A percentile compares a stretch with the other conserved stretches of the same genome.
Conservation (phyloP, 2,329 filamentous ascomycete species). For the Fusarium sp. region DNA sequence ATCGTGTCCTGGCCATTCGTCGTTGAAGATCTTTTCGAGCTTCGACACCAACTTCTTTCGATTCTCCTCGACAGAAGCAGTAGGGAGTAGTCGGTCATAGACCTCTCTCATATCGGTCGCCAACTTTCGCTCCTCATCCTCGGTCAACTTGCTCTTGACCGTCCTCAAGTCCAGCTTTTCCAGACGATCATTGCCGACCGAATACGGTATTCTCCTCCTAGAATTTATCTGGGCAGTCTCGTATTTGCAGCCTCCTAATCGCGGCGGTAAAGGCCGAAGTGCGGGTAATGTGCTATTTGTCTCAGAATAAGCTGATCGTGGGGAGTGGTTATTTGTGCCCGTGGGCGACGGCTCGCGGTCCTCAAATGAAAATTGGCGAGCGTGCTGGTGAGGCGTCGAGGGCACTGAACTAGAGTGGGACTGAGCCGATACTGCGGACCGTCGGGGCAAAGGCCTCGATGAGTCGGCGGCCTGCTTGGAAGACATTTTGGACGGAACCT, state of each 20-base stretch:
- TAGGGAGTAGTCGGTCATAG: constrained; percentile 87
- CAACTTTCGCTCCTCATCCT: constrained; percentile 79
- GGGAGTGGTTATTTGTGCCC: constrained; percentile 81
- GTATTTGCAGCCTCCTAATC: constrained; percentile 78
- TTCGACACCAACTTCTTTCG: constrained; percentile 84
- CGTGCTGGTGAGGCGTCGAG: constrained; percentile 90
- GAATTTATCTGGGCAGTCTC: constrained; percentile 87
- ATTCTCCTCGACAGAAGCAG: constrained; percentile 79
- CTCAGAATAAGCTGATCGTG: constrained; percentile 90
- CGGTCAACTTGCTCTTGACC: constrained; percentile 75
- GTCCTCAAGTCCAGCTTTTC: constrained; percentile 78
- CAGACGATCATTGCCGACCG: constrained; percentile 81
- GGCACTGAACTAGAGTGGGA: constrained; percentile 87
- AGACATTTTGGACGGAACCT: constrained; percentile 62
- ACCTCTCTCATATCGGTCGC: constrained; percentile 86
- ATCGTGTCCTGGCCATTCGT: constrained; percentile 90
- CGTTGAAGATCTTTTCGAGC: constrained; percentile 86
- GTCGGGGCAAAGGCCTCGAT: constrained; percentile 47
- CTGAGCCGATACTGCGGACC: constrained; percentile 46
- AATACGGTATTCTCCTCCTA: constrained; percentile 91
- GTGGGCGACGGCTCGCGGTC: constrained; percentile 85
- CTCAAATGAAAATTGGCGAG: constrained; percentile 82
- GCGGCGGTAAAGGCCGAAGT: constrained; percentile 71
- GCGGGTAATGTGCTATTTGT: constrained; percentile 80
- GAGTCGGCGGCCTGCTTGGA: constrained; percentile 54